These are phyloP conservation scores for Fusarium concolor DNA, from an alignment of 2,329 filamentous ascomycete genomes.

Conservation along the genomic window DNA sequence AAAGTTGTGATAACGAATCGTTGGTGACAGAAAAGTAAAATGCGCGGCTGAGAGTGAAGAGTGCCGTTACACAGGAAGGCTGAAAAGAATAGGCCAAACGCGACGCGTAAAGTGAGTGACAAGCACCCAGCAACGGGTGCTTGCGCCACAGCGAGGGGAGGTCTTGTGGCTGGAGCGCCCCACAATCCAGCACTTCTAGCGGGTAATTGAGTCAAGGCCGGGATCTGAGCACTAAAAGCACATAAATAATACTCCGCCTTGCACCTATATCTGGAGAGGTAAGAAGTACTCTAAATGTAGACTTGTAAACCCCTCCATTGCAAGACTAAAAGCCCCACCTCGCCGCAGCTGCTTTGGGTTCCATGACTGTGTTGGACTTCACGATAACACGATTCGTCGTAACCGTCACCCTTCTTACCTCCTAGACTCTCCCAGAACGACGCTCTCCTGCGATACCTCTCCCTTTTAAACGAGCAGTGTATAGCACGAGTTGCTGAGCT, in stretches of 20 bases:
- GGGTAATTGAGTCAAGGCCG: constrained; percentile 36
- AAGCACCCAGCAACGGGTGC: constrained; percentile 34
- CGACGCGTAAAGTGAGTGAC: constrained; percentile 52
- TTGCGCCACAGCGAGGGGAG: constrained; percentile 32
- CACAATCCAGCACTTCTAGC: constrained; percentile 16
- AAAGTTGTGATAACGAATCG: constrained; percentile 7
- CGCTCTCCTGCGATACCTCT: constrained; percentile 10
- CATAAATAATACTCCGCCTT: not conserved
- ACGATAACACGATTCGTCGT: constrained; percentile 40
- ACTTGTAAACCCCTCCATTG: constrained; percentile 35
- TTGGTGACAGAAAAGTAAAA: constrained; percentile 23
- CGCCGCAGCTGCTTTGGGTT: constrained; percentile 18
- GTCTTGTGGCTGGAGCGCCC: constrained; percentile 22
- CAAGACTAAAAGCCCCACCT: constrained; percentile 30
- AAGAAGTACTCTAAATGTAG: not conserved
- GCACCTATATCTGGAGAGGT: too few relatives aligned
- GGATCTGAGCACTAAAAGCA: not conserved
- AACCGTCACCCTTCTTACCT: constrained; percentile 19
- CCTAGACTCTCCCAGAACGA: constrained; percentile 6
- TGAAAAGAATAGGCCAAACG: constrained; percentile 48
- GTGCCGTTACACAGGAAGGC: constrained; percentile 43
- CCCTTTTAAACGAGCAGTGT: constrained; percentile 11
- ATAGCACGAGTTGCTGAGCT: constrained; percentile 4
- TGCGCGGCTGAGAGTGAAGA: constrained; percentile 39
- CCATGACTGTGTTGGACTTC: constrained; percentile 41